These are phyloP conservation scores for Alternaria sp. DNA, from an alignment of 2,329 filamentous ascomycete species.

Conservation along the genomic window DNA sequence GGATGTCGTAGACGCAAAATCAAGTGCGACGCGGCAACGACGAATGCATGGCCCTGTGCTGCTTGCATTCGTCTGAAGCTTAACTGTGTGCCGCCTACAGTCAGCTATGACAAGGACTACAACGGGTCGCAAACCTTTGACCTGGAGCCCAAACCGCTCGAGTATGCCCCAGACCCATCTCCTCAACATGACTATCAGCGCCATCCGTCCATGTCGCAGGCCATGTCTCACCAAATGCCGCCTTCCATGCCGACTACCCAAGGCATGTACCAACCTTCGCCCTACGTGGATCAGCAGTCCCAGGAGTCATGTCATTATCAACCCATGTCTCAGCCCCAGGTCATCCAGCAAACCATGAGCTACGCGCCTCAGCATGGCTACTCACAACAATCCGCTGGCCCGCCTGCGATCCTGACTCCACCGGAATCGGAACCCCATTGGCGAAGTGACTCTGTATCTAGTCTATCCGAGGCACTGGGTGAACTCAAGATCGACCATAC, in stretches of 20 bases:
- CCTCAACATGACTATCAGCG: conserved; percentile 51
- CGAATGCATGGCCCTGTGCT: conserved; percentile 96
- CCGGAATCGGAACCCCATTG: conserved; percentile 58
- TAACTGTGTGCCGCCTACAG: conserved; percentile 88
- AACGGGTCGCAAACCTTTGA: conserved; percentile 50
- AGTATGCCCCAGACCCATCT: conserved; percentile 48
- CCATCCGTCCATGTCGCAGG: conserved; percentile 39
- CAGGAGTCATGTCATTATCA: conserved; percentile 47
- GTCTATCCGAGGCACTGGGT: conserved; percentile 81
- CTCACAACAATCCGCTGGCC: conserved; percentile 33
- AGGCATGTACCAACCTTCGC: conserved; percentile 45
- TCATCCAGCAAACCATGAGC: conserved; percentile 41
- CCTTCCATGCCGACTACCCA: conserved; percentile 38
- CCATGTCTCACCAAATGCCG: conserved; percentile 37
- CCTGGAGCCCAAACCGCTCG: conserved; percentile 47
- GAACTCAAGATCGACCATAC: conserved; percentile 86
- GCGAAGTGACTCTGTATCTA: conserved; percentile 58
- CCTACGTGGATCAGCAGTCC: conserved; percentile 41
- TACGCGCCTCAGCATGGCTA: conserved; percentile 44
- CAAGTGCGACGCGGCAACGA: conserved; percentile 96
- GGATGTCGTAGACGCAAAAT: conserved; percentile 95
- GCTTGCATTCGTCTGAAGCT: conserved; percentile 91
- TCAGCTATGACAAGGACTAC: conserved; percentile 71
- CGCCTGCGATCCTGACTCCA: conserved; percentile 41
- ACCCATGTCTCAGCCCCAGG: conserved; percentile 42